These are phyloP conservation scores for Beta macrorhiza DNA, from an alignment of 179 eudicot genomes.

Conservation along the genomic window DNA sequence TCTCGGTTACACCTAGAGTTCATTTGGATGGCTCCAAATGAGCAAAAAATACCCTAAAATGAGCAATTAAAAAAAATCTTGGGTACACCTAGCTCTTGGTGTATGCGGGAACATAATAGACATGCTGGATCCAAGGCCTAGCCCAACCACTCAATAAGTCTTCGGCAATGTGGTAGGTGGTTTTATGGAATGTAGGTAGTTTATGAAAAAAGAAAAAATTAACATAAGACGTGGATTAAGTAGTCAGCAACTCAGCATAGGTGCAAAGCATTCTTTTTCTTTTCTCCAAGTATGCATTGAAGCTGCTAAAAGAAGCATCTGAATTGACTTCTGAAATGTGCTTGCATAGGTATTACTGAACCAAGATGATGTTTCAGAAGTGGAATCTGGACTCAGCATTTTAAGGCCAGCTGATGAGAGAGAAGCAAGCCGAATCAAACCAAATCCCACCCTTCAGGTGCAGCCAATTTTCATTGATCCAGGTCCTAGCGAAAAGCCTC, in stretches of 20 bases:
- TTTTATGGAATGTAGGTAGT: neutral
- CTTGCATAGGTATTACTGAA: conserved; percentile 67
- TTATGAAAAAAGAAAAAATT: neutral
- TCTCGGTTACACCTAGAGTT: too few species aligned
- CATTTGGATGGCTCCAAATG: too few species aligned
- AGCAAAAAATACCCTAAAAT: too few species aligned
- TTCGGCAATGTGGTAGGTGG: neutral
- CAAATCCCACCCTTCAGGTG: conserved; percentile 70
- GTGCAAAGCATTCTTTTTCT: neutral
- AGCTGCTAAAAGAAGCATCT: neutral
- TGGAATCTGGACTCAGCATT: conserved; percentile 57
- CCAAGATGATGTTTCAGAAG: conserved; percentile 66
- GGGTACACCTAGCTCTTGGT: too few species aligned
- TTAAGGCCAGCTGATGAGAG: conserved; percentile 65
- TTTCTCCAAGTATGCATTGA: neutral
- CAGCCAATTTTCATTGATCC: conserved; percentile 92
- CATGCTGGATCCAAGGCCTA: neutral
- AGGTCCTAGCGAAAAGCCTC: conserved; percentile 53
- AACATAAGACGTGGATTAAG: neutral
- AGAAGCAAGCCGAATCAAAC: conserved; percentile 74
- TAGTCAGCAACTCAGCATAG: neutral
- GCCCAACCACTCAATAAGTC: neutral
- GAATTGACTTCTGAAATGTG: conserved; percentile 15
- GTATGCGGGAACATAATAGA: too few species aligned
- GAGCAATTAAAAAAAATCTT: too few species aligned